Conservation (phyloP, 2,329 filamentous ascomycete genomes). For the Aspergillus brasiliensis region DNA sequence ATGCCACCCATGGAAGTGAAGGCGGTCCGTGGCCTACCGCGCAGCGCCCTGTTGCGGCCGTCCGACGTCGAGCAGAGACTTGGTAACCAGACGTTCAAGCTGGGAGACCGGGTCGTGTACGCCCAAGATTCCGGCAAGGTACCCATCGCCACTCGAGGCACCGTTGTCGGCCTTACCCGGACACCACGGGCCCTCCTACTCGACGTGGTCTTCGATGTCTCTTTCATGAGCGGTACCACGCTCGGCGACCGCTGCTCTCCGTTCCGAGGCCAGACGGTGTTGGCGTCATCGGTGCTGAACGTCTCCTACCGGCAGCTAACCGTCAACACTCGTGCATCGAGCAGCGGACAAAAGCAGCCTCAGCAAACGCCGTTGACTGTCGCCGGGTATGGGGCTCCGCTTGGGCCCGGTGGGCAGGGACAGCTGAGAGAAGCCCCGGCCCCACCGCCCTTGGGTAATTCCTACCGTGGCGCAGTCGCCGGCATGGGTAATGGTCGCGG, state of each 20-base stretch:
- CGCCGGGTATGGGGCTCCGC: slow-evolving; percentile 58
- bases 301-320: slow-evolving; percentile 79
- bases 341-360: slow-evolving; percentile 56
- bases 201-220: slow-evolving; percentile 89
- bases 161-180: slow-evolving; percentile 90
- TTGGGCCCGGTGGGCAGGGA: slow-evolving; percentile 59
- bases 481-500: slow-evolving; percentile 46
- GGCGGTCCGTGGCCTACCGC: slow-evolving; percentile 77
- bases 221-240: slow-evolving; percentile 96
- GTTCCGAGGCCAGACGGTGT: slow-evolving; percentile 92
- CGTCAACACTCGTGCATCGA: slow-evolving; percentile 50
- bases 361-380: slow-evolving; percentile 57
- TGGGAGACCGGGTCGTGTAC: slow-evolving; percentile 92
- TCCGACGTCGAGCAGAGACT: slow-evolving; percentile 92
- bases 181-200: slow-evolving; percentile 80
- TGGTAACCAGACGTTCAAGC: slow-evolving; percentile 75
- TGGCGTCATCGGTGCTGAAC: slow-evolving; percentile 86
- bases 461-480: slow-evolving; percentile 59
- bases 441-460: slow-evolving; percentile 61
- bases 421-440: slow-evolving; percentile 61
- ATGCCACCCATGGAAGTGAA: slow-evolving; percentile 61
- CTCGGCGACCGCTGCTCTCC: slow-evolving; percentile 86
- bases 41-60: slow-evolving; percentile 88
- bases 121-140: slow-evolving; percentile 92
- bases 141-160: slow-evolving; percentile 86